Percentiles rank a stretch among this genome's conserved stretches.
Evolutionary conservation across 306 rosid species (phyloP).

Genomic region (Glycine latifolia): DNA sequence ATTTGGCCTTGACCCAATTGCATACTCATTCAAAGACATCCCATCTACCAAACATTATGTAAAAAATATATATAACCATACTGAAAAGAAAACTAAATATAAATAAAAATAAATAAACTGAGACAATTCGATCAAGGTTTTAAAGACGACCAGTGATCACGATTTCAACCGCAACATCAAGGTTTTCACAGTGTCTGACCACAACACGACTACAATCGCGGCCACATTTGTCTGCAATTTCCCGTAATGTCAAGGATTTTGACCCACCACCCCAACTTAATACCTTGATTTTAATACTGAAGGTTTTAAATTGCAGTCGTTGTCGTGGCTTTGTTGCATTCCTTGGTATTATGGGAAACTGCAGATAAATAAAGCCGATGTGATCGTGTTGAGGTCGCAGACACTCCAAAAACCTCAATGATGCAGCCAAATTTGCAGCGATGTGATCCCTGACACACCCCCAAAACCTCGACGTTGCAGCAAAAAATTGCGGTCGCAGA

Average conservation of each 20-base stretch:
- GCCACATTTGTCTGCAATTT: not conserved
- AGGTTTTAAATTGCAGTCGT: too few relatives aligned
- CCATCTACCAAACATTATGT: constrained; percentile 52
- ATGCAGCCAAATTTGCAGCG: too few relatives aligned
- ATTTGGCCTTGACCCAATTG: constrained; percentile 54
- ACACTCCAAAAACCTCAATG: too few relatives aligned
- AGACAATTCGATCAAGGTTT: not conserved
- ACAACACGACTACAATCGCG: not conserved
- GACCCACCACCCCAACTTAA: not conserved
- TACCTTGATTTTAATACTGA: not conserved
- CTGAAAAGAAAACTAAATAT: not conserved
- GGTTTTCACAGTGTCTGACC: not conserved
- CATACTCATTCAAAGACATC: constrained; percentile 54
- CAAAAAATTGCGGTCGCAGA: too few relatives aligned
- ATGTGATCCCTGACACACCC: too few relatives aligned
- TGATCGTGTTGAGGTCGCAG: too few relatives aligned
- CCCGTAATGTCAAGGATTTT: not conserved
- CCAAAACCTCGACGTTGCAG: too few relatives aligned
- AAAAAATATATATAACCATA: constrained; percentile 14
- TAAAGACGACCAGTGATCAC: not conserved
- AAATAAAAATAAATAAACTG: not conserved
- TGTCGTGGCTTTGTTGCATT: too few relatives aligned
- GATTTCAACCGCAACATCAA: not conserved
- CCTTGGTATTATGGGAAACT: too few relatives aligned
- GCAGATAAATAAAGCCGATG: too few relatives aligned